A percentile compares a stretch with the other conserved stretches of the same genome.
phyloP scores from a whole-genome alignment of 805 yeast species.

The Starmerella sirachaensis region DNA sequence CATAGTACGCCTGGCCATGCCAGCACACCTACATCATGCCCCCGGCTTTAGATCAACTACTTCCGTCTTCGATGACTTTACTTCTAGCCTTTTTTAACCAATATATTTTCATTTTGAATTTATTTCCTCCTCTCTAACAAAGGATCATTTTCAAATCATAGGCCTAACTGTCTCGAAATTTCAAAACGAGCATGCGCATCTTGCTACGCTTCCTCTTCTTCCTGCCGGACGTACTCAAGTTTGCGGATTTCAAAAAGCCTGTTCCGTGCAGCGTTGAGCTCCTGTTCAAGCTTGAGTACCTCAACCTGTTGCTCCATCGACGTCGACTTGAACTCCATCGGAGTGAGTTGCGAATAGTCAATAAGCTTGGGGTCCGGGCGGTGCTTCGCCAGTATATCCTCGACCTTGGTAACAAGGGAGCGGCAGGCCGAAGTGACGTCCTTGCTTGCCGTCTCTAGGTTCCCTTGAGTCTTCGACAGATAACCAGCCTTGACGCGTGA shows the following conservation, averaged over 20 bases:
- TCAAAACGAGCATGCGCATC: no score
- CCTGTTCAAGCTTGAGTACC: conserved; percentile 69
- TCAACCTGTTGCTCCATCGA: conserved; percentile 93
- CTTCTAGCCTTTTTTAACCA: no score
- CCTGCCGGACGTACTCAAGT: conserved; percentile 57
- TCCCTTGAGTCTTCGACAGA: conserved; percentile 64
- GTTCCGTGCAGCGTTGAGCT: conserved; percentile 59
- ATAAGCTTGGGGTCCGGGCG: conserved; percentile 32
- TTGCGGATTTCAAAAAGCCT: conserved; percentile 75
- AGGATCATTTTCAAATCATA: no score
- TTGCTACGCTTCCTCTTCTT: conserved; percentile 35
- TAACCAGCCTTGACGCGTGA: conserved; percentile 74
- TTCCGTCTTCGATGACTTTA: no score
- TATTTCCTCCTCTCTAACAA: no score
- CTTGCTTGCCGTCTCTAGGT: conserved; percentile 55
- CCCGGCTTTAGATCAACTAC: no score
- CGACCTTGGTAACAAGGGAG: conserved; percentile 57
- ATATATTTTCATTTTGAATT: neutral
- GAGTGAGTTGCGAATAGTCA: conserved; percentile 56
- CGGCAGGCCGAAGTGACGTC: conserved; percentile 68
- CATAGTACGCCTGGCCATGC: no score
- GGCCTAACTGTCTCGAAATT: no score
- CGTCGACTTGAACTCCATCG: conserved; percentile 70
- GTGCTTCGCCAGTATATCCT: conserved; percentile 38
- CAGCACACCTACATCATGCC: no score